These are phyloP conservation scores for Barnettozyma salicaria DNA, from an alignment of 805 yeast genomes.

Conservation along the genomic window DNA sequence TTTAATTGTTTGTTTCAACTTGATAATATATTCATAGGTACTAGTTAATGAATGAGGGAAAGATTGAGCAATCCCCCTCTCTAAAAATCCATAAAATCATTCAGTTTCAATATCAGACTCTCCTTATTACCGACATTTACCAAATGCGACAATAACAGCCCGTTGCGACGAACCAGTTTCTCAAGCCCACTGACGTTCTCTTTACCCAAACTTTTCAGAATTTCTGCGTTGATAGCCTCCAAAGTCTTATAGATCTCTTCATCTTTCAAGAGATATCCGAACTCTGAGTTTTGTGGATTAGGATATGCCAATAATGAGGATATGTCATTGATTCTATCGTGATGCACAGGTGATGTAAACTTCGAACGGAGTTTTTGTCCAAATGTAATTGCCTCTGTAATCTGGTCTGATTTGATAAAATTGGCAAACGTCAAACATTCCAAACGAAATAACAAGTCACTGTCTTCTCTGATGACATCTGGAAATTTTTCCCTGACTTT, in stretches of 20 bases:
- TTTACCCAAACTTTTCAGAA: conserved; percentile 38
- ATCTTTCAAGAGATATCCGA: conserved; percentile 32
- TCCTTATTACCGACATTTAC: conserved; percentile 30
- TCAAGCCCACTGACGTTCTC: conserved; percentile 39
- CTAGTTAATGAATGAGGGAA: too few species aligned
- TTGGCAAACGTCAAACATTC: conserved; percentile 39
- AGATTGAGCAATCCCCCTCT: too few species aligned
- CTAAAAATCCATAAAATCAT: conserved; percentile 3
- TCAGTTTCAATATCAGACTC: conserved; percentile 31
- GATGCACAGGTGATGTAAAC: conserved; percentile 29
- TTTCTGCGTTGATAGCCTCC: conserved; percentile 38
- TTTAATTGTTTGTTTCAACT: not conserved
- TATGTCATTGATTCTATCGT: conserved; percentile 37
- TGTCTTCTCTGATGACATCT: conserved; percentile 28
- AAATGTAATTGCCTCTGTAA: conserved; percentile 32
- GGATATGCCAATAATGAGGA: conserved; percentile 49
- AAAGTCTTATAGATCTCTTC: conserved; percentile 34
- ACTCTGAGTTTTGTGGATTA: conserved; percentile 37
- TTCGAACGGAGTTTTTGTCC: conserved; percentile 34
- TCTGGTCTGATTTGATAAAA: conserved; percentile 27
- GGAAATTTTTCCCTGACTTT: conserved; percentile 31
- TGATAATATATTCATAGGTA: not conserved
- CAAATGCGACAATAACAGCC: conserved; percentile 29
- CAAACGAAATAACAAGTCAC: conserved; percentile 35
- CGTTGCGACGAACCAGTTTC: conserved; percentile 37